Percentiles rank a stretch among this genome's conserved stretches.
Evolutionary conservation across 192 early-diverging fungal species (phyloP).

Genomic region (Podila verticillata): DNA sequence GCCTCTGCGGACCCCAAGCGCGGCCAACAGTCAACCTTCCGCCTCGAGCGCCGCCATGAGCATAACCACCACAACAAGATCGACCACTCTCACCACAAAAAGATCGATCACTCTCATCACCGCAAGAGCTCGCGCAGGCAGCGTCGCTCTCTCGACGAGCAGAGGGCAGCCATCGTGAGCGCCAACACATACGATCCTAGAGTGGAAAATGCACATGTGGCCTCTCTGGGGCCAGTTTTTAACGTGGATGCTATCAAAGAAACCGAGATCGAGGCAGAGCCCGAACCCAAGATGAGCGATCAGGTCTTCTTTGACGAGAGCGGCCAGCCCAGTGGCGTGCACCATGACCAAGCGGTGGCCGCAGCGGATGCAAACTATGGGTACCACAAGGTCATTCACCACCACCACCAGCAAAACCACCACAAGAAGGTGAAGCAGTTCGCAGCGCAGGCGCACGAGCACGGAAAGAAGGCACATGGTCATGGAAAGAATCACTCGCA

Average conservation of each 20-base stretch:
- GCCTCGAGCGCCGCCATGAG: slow-evolving; percentile 19
- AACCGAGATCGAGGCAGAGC: no score
- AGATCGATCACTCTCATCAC: slow-evolving; percentile 12
- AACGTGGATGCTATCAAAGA: no score
- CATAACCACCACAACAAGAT: slow-evolving; percentile 18
- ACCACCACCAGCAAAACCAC: slow-evolving; percentile 1
- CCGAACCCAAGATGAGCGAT: not conserved
- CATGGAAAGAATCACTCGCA: slow-evolving; percentile 1
- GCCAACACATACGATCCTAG: not conserved
- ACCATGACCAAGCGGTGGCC: not conserved
- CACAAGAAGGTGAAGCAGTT: slow-evolving; percentile 4
- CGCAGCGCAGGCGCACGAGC: slow-evolving; percentile 2
- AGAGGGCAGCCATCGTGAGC: not conserved
- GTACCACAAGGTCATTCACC: not conserved
- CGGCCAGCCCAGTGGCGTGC: not conserved
- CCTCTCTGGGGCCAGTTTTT: not conserved
- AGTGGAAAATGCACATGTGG: not conserved
- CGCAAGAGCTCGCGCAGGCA: slow-evolving; percentile 11
- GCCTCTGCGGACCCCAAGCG: slow-evolving; percentile 23
- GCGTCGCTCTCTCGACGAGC: slow-evolving; percentile 9
- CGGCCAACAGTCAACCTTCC: slow-evolving; percentile 32
- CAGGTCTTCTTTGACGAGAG: not conserved
- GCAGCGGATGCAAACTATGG: not conserved
- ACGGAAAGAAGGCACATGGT: slow-evolving; percentile 12
- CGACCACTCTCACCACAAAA: slow-evolving; percentile 22